Conservation (phyloP, 352 stramenopile genomes). For the Globisporangium cederbergense region DNA sequence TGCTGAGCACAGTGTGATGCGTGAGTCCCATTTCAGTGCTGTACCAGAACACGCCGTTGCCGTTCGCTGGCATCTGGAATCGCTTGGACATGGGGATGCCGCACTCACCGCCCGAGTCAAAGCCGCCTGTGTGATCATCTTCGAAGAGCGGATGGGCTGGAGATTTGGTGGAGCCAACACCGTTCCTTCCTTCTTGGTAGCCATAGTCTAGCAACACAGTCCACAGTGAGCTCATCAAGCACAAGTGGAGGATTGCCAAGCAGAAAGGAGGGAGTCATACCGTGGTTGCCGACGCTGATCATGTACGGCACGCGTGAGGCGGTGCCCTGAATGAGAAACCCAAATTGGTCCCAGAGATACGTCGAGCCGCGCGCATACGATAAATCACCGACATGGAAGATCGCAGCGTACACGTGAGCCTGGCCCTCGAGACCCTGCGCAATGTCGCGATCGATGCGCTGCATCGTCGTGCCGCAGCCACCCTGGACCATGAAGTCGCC, state of each 20-base stretch:
- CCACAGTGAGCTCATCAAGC: not conserved
- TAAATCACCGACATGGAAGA: constrained; percentile 86
- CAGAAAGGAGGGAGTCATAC: not conserved
- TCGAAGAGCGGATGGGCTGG: constrained; percentile 34
- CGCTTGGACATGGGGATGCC: constrained; percentile 67
- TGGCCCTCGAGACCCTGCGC: not conserved
- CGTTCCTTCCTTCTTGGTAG: constrained; percentile 30
- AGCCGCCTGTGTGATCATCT: constrained; percentile 25
- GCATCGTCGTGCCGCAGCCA: constrained; percentile 15
- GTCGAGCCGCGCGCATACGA: constrained; percentile 67
- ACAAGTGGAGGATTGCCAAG: not conserved
- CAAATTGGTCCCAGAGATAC: constrained; percentile 85
- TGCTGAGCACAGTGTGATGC: constrained; percentile 51
- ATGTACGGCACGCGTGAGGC: constrained; percentile 76
- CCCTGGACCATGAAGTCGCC: constrained; percentile 17
- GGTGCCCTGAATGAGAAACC: constrained; percentile 75
- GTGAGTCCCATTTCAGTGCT: constrained; percentile 48
- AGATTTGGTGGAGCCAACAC: constrained; percentile 23
- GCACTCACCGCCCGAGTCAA: constrained; percentile 81
- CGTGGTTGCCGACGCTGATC: constrained; percentile 59
- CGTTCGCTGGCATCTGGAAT: constrained; percentile 72
- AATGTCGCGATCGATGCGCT: constrained; percentile 17
- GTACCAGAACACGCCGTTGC: constrained; percentile 63
- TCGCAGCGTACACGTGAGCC: constrained; percentile 49
- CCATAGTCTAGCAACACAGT: constrained; percentile 30